A percentile compares a stretch with the other conserved stretches of the same genome.
Evolutionary conservation across 2,329 filamentous ascomycete species (phyloP).

Genomic region (Monosporascus sp.): DNA sequence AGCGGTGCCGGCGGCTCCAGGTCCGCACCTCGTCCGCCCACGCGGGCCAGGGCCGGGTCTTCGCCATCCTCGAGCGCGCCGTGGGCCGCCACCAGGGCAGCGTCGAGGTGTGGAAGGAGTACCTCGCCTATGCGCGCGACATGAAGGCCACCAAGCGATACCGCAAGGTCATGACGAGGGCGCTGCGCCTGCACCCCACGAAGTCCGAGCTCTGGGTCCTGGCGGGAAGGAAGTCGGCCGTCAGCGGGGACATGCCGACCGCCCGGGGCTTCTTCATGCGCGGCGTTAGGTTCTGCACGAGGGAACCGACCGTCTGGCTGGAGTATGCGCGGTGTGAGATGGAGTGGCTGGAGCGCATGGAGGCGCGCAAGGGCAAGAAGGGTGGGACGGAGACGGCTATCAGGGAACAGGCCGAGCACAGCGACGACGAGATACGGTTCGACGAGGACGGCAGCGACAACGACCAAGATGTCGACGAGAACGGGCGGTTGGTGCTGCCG

Average conservation of each 20-base stretch:
- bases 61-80: constrained; percentile 83
- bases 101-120: constrained; percentile 80
- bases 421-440: constrained; percentile 41
- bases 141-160: constrained; percentile 62
- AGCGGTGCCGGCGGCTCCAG: constrained; percentile 75
- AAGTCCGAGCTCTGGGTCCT: constrained; percentile 83
- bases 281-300: constrained; percentile 83
- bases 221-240: constrained; percentile 72
- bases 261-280: constrained; percentile 83
- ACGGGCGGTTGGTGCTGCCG: constrained; percentile 36
- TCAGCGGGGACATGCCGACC: constrained; percentile 79
- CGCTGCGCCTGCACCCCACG: constrained; percentile 78
- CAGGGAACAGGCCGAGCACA: constrained; percentile 49
- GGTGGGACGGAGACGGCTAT: constrained; percentile 38
- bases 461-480: constrained; percentile 32
- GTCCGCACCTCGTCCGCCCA: constrained; percentile 65
- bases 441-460: constrained; percentile 37
- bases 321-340: constrained; percentile 90
- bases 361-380: constrained; percentile 56
- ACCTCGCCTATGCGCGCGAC: constrained; percentile 73
- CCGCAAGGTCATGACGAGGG: constrained; percentile 59
- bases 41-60: constrained; percentile 74
- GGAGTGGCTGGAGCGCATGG: constrained; percentile 81
- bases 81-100: constrained; percentile 81
- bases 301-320: constrained; percentile 69